Base-by-base conservation (phyloP, 345 rosid genomes). In the Gynandropsis gynandra region DNA sequence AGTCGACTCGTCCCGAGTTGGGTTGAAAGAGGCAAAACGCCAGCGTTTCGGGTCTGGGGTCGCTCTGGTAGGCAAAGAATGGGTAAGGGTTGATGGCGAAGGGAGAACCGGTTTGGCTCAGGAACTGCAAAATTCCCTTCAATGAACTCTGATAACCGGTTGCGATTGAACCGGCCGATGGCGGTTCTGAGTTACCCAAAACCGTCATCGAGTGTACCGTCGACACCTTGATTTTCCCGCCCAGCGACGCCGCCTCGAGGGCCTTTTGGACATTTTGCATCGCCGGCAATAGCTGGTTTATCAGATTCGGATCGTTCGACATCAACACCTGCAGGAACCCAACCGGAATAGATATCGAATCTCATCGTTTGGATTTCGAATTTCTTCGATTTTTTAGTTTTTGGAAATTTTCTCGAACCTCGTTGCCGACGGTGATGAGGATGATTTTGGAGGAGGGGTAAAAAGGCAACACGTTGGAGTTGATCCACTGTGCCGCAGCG, bases 171-270 rank as follows among this genome's bases (percentile, higher is more conserved):
- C 89, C 98, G 37, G 93, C 41, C 4, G 98, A 92, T 2, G 98
- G 98, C 17, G 98, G 95, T 38, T 76, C 95, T 16, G 98, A 87
- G 54, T 48, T 76, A 27, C 72, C 59, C 67, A 92, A 58, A 35
- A 87, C 74, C 51, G 96, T 65, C 98, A 92, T 92, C 19, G 95
- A 64, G 58, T 87, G 95, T 18, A 87, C 93, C 8, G 98, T 79
- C 8, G 98, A 92, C 13, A 92, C 95, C 80, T 76, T 79, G 21
- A 92, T 67, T 62, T 80, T 82, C 29, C 84, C 89, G 11, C 89
- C 89, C 50, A 87, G 74, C 0, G 83, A 75, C 37, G 65, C 89
- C n/a, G 80, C 59, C 43, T 56, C 74, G 12, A 87, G 76, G n/a
- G 95, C 98, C 12, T 65, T 76, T 41, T 82, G 85, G 62, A 92